Conservation (phyloP, 257 asterid genomes). For the Rhazya stricta region DNA sequence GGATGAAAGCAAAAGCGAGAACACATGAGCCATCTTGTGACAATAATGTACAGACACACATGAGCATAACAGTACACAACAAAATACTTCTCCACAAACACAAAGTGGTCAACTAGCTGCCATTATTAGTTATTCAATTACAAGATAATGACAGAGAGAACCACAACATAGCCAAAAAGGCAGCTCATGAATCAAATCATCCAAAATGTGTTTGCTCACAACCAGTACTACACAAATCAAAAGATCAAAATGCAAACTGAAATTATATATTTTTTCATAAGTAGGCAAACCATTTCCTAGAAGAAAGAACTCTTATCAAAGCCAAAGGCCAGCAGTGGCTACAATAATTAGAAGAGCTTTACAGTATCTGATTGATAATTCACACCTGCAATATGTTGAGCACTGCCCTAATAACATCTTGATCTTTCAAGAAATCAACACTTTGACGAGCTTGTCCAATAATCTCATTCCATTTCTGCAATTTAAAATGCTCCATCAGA, state of each 20-base stretch:
- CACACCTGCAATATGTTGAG: slow-evolving; percentile 93
- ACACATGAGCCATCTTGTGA: not conserved
- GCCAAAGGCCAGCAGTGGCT: not conserved
- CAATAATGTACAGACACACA: not conserved
- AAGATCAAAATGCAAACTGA: not conserved
- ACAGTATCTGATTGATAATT: not conserved
- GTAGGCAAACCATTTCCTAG: not conserved
- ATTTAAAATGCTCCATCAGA: slow-evolving; percentile 24
- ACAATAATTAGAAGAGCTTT: not conserved
- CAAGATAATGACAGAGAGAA: not conserved
- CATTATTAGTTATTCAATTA: not conserved
- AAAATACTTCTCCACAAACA: not conserved
- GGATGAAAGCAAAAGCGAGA: not conserved
- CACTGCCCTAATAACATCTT: slow-evolving; percentile 81
- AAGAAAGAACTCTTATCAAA: not conserved
- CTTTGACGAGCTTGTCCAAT: slow-evolving; percentile 89
- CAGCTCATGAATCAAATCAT: not conserved
- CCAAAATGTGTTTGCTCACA: not conserved
- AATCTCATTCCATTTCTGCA: slow-evolving; percentile 96
- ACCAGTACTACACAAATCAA: not conserved
- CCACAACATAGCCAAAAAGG: not conserved
- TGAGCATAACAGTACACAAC: not conserved
- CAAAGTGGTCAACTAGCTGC: not conserved
- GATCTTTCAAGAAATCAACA: slow-evolving; percentile 85
- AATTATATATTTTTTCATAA: not conserved